A percentile compares a stretch with the other conserved stretches of the same genome.
Evolutionary conservation across 306 rosid species (phyloP).

Genomic region (Cucumis hystrix): DNA sequence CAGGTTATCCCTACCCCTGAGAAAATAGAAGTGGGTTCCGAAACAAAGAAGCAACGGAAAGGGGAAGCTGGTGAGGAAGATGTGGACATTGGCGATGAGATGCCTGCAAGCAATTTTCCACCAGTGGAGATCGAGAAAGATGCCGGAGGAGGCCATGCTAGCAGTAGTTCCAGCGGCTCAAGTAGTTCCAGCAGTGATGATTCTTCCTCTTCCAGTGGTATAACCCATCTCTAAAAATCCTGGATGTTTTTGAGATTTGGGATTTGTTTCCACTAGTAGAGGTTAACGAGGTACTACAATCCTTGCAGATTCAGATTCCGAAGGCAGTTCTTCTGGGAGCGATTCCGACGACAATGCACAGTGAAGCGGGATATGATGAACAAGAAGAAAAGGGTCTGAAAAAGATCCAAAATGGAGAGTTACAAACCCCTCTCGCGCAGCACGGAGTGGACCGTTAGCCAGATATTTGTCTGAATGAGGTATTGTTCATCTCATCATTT

Average conservation of each 20-base stretch:
- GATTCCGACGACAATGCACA: slow-evolving; percentile 47
- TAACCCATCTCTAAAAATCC: slow-evolving; percentile 5
- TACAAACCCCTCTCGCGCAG: slow-evolving; percentile 1
- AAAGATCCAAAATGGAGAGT: background rate
- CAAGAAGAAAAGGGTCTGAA: background rate
- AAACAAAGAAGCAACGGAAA: slow-evolving; percentile 55
- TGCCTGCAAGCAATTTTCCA: slow-evolving; percentile 69
- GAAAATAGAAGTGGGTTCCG: slow-evolving; percentile 27
- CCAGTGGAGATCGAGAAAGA: slow-evolving; percentile 96
- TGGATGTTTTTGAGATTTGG: background rate
- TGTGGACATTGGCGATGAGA: slow-evolving; percentile 89
- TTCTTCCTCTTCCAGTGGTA: slow-evolving; percentile 95
- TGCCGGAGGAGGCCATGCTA: slow-evolving; percentile 56
- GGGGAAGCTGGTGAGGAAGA: slow-evolving; percentile 86
- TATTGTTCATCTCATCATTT: background rate
- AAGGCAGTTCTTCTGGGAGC: slow-evolving; percentile 85
- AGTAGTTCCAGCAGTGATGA: slow-evolving; percentile 66
- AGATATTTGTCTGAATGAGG: background rate
- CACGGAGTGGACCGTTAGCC: background rate
- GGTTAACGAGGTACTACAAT: slow-evolving; percentile 7
- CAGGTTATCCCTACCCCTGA: slow-evolving; percentile 21
- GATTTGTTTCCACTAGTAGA: background rate
- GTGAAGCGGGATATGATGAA: background rate
- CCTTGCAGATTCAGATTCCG: slow-evolving; percentile 73
- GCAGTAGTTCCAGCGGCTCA: slow-evolving; percentile 70